Percentiles rank a stretch among this genome's conserved stretches.
phyloP scores from a whole-genome alignment of 305 asterid species.

The Fraxinus platypoda region DNA sequence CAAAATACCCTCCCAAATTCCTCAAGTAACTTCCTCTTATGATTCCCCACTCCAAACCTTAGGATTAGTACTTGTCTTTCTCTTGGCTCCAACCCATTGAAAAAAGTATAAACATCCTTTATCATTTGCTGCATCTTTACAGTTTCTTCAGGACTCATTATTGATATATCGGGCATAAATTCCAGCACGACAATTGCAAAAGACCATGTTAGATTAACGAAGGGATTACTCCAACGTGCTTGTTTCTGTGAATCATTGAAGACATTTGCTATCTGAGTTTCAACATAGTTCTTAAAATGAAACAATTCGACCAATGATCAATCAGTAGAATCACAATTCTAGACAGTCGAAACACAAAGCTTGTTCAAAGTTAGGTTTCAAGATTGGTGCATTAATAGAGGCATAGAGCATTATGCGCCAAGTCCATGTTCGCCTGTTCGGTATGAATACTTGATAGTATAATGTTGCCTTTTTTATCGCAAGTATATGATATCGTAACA shows the following conservation, averaged over 20 bases:
- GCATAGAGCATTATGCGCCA: background rate
- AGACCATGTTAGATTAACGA: background rate
- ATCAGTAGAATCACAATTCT: background rate
- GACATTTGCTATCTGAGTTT: background rate
- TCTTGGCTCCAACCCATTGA: slow-evolving; percentile 51
- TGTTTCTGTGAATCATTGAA: background rate
- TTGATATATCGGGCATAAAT: slow-evolving; percentile 51
- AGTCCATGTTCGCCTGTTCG: background rate
- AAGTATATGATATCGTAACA: no score
- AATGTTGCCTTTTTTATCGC: no score
- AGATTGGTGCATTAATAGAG: background rate
- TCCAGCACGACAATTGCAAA: slow-evolving; percentile 41
- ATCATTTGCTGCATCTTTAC: slow-evolving; percentile 49
- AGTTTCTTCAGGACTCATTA: slow-evolving; percentile 50
- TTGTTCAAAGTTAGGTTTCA: background rate
- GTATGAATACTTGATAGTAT: no score
- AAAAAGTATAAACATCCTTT: slow-evolving; percentile 39
- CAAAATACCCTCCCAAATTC: slow-evolving; percentile 60
- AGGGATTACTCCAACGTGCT: background rate
- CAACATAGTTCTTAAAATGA: background rate
- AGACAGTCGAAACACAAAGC: background rate
- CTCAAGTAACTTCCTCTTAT: slow-evolving; percentile 56
- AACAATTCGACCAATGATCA: no score
- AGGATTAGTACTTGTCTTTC: slow-evolving; percentile 64
- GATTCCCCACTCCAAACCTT: slow-evolving; percentile 65